phyloP scores from a whole-genome alignment of 257 asterid species.

The Solanum chaucha region DNA sequence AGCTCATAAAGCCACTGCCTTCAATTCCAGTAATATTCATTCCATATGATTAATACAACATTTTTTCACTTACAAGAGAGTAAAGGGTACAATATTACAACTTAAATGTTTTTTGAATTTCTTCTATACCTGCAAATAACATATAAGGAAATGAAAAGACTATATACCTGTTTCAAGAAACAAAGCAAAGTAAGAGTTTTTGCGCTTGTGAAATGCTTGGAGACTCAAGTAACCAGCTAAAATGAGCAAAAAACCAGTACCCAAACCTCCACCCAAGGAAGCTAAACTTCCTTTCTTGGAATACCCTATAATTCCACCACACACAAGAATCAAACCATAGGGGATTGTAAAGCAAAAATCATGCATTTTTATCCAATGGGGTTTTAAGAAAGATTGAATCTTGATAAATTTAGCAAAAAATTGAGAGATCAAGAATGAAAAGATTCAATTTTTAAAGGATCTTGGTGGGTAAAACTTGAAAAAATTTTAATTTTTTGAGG shows the following conservation, averaged over 20 bases:
- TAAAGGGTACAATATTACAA: neutral
- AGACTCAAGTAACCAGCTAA: constrained; percentile 90
- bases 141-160: neutral
- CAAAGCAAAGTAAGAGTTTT: constrained; percentile 59
- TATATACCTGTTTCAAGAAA: constrained; percentile 67
- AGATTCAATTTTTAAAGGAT: neutral
- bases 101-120: neutral
- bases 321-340: constrained; percentile 61
- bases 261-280: constrained; percentile 82
- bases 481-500: neutral
- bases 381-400: neutral
- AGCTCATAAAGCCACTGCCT: neutral
- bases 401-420: neutral
- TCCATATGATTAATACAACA: neutral
- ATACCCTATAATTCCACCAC: constrained; percentile 83
- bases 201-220: constrained; percentile 80
- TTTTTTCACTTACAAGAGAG: neutral
- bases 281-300: constrained; percentile 66
- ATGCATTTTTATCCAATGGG: constrained; percentile 44
- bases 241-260: constrained; percentile 64
- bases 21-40: neutral
- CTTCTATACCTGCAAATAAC: neutral
- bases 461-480: neutral
- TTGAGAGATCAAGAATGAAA: neutral
- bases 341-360: constrained; percentile 99